Conservation (phyloP, 768 basidiomycete genomes). For the Gymnopilus dilepis region DNA sequence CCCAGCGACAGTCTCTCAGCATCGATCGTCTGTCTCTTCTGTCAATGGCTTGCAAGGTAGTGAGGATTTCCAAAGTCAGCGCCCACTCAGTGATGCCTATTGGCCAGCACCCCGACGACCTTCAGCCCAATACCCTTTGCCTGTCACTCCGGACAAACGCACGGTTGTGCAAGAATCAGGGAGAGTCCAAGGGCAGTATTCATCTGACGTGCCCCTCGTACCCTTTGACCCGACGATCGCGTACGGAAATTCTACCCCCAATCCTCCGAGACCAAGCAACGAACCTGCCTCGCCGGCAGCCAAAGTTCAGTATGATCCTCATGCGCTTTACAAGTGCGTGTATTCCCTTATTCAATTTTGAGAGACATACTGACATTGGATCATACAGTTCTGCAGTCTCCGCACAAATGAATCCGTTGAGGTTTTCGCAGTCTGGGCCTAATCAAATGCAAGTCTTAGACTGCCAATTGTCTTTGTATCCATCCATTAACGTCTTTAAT, state of each 20-base stretch:
- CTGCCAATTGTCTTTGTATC: not conserved
- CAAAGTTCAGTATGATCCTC: conserved; percentile 29
- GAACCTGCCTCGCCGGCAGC: not conserved
- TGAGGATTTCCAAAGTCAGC: not conserved
- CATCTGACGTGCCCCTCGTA: conserved; percentile 25
- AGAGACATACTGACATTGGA: not conserved
- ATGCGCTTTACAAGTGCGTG: conserved; percentile 63
- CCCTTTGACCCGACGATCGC: conserved; percentile 54
- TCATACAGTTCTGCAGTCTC: conserved; percentile 22
- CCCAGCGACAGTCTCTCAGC: not conserved
- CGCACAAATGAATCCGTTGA: conserved; percentile 19
- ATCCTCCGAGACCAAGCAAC: conserved; percentile 8
- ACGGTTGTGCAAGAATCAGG: conserved; percentile 3
- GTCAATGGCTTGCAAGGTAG: too few species aligned
- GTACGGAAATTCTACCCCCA: conserved; percentile 36
- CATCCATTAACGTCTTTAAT: not conserved
- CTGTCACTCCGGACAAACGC: conserved; percentile 13
- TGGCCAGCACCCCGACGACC: not conserved
- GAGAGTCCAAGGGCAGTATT: not conserved
- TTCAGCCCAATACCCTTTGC: conserved; percentile 17
- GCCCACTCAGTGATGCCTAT: not conserved
- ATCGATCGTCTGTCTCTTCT: not conserved
- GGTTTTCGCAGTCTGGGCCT: conserved; percentile 7
- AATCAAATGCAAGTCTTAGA: conserved; percentile 5
- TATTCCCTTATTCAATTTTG: not conserved